Conservation (phyloP, 208 protist species). For the Acanthamoeba culbertsoni region DNA sequence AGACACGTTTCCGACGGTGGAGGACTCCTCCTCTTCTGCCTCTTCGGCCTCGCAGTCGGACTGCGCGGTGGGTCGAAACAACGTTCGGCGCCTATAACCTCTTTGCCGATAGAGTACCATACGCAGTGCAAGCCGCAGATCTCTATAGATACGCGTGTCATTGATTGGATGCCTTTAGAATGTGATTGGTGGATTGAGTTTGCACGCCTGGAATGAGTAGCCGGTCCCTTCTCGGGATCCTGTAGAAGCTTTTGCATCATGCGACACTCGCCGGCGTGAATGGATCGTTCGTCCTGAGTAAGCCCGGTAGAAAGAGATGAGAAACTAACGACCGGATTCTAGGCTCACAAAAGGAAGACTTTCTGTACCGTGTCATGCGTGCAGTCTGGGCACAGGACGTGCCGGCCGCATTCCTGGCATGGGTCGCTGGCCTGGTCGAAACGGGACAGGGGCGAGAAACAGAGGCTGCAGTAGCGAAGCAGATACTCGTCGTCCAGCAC, state of each 20-base stretch:
- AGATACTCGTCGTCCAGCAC: not conserved
- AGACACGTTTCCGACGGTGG: not conserved
- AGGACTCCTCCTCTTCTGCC: not conserved
- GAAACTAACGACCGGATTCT: no score
- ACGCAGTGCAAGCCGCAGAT: not conserved
- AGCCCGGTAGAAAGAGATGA: no score
- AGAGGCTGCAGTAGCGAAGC: not conserved
- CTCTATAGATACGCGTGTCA: not conserved
- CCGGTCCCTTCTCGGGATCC: not conserved
- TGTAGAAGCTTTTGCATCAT: not conserved
- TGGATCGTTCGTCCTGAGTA: not conserved
- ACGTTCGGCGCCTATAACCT: not conserved
- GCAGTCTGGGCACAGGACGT: not conserved
- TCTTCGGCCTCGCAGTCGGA: not conserved
- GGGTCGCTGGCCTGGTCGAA: not conserved
- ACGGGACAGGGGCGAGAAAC: not conserved
- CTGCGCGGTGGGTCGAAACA: not conserved
- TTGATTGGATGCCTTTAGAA: not conserved
- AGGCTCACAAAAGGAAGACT: not conserved
- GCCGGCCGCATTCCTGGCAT: not conserved
- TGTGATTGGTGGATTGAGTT: not conserved
- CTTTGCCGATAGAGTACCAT: not conserved
- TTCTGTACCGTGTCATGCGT: not conserved
- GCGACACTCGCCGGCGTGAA: not conserved
- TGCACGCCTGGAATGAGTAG: not conserved